Base-by-base conservation (phyloP, 2,329 filamentous ascomycete species). In the Fusarium sp. region DNA sequence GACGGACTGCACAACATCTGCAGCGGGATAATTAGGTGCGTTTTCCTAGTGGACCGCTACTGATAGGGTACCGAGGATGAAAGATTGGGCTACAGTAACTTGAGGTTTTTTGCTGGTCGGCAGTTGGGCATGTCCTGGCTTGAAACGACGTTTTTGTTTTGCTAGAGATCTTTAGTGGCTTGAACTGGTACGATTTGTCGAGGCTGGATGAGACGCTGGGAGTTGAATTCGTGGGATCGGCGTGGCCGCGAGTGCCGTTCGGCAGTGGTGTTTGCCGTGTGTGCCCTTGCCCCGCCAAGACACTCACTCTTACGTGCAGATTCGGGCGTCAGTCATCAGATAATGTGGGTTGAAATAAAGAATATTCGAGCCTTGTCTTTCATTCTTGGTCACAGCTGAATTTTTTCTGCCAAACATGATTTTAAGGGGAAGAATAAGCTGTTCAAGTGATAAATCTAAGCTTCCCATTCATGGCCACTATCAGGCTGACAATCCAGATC, bases 21-120 rank as follows among this genome's bases (percentile, higher is more conserved):
- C 34, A 40, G 47, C 59, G 10, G 42, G 60, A 62, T 62, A 47
- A 35, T 52, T 62, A 56, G 45, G 18, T 63, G 34, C 61, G 16
- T 45, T 45, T 47, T 56, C 34, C 29, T 20, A 29, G 61, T 56
- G 61, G 61, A 63, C 61, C 34, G 24, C 45, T 27, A 31, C 35
- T 61, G 27, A 61, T 61, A 34, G 29, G 58, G 38, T 38, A 2
- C 37, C 16, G 37, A 14, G n/a, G 42, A 60, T 40, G 27, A 13
- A 45, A 42, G 38, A 42, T 42, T 20, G n/a, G n/a, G n/a, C 31
- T 22, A 45, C 40, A 24, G 20, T 37, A 57, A 34, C 34, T 34
- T 57, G 34, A 22, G 31, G 20, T 13, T 42, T 59, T 59, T 24
- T 50, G 45, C 2, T n/a, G 24, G 37, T 60, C 24, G 38, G 58